Conservation (phyloP, 495 filamentous ascomycete species). For the Darksidea phi region DNA sequence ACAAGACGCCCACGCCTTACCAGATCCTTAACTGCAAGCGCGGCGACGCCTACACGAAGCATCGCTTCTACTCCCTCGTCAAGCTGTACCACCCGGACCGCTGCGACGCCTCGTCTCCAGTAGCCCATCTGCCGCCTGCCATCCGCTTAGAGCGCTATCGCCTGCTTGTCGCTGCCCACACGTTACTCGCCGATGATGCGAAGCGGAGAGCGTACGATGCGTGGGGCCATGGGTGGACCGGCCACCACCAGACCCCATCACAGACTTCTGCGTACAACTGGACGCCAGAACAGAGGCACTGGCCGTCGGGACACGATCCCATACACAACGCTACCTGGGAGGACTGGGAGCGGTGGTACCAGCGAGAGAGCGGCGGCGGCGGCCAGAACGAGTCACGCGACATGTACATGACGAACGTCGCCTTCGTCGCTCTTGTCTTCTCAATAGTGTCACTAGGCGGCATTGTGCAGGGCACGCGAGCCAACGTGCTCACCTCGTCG, state of each 20-base stretch:
- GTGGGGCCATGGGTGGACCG: slow-evolving; percentile 76
- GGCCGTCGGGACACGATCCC: slow-evolving; percentile 44
- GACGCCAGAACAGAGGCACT: slow-evolving; percentile 1
- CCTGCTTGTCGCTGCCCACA: slow-evolving; percentile 79
- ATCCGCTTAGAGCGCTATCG: slow-evolving; percentile 80
- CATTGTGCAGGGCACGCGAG: slow-evolving; percentile 65
- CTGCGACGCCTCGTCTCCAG: slow-evolving; percentile 31
- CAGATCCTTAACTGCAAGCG: slow-evolving; percentile 72
- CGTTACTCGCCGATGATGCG: slow-evolving; percentile 80
- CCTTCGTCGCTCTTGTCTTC: slow-evolving; percentile 69
- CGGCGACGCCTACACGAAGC: slow-evolving; percentile 72
- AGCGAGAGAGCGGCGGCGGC: slow-evolving; percentile 44
- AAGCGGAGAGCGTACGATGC: slow-evolving; percentile 79
- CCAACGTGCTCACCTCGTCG: slow-evolving; percentile 54
- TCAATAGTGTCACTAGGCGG: slow-evolving; percentile 65
- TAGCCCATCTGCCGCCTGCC: slow-evolving; percentile 45
- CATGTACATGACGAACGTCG: slow-evolving; percentile 68
- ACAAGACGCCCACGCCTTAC: slow-evolving; percentile 72
- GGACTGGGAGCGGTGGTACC: slow-evolving; percentile 91
- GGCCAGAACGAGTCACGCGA: slow-evolving; percentile 40
- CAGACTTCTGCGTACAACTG: slow-evolving; percentile 3
- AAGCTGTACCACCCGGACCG: slow-evolving; percentile 95
- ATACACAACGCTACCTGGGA: slow-evolving; percentile 95
- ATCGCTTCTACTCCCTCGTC: slow-evolving; percentile 81
- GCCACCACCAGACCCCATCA: slow-evolving; percentile 37